Percentiles rank a stretch among this genome's conserved stretches.
Evolutionary conservation across 805 yeast species (phyloP).

Genomic region (Teunomyces tritomae): DNA sequence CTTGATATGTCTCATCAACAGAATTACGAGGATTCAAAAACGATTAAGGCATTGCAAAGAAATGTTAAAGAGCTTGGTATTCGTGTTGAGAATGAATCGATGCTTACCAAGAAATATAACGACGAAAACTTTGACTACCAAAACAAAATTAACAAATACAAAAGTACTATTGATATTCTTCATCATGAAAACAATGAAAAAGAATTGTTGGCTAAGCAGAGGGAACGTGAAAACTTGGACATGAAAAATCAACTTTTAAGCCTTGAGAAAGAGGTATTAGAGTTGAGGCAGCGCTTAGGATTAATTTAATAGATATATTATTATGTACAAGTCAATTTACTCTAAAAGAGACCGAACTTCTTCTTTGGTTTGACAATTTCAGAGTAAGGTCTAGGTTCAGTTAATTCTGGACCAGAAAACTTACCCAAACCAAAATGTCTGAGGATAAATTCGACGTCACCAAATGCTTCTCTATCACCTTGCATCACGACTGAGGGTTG

Average conservation of each 20-base stretch:
- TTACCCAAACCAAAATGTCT: constrained; percentile 72
- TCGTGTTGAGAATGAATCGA: constrained; percentile 49
- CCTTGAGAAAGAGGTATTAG: constrained; percentile 56
- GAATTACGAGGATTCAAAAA: constrained; percentile 53
- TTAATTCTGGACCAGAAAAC: constrained; percentile 17
- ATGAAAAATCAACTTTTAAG: constrained; percentile 51
- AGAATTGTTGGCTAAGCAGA: constrained; percentile 43
- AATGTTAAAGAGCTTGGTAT: constrained; percentile 52
- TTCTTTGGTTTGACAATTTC: constrained; percentile 11
- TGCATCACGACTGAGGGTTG: constrained; percentile 86
- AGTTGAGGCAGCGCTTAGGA: constrained; percentile 48
- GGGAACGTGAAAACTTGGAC: constrained; percentile 56
- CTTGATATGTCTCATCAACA: constrained; percentile 46
- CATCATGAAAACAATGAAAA: constrained; percentile 40
- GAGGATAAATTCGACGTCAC: constrained; percentile 71
- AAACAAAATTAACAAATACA: constrained; percentile 43
- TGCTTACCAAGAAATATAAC: constrained; percentile 50
- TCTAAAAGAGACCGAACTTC: constrained; percentile 18
- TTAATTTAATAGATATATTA: constrained; percentile 3
- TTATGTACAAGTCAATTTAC: constrained; percentile 7
- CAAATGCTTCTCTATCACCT: constrained; percentile 82
- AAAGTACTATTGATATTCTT: constrained; percentile 37
- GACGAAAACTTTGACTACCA: constrained; percentile 60
- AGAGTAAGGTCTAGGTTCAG: constrained; percentile 13
- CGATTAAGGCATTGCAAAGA: constrained; percentile 49